These are phyloP conservation scores for Inga leiocalycina DNA, from an alignment of 306 rosid genomes.

Conservation along the genomic window DNA sequence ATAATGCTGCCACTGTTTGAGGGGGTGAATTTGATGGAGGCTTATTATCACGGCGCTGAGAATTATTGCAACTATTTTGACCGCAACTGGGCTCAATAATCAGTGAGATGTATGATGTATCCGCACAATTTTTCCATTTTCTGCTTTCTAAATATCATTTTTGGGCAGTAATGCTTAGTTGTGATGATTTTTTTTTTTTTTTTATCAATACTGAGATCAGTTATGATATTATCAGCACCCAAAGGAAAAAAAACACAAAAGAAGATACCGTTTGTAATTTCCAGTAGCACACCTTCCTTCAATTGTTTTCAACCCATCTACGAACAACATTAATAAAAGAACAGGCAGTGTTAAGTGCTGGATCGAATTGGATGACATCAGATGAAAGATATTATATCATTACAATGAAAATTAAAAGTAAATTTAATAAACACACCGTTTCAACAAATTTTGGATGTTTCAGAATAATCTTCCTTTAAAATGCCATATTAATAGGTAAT, in stretches of 20 bases:
- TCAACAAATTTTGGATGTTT: neutral
- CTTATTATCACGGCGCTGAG: neutral
- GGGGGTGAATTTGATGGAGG: neutral
- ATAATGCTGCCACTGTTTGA: neutral
- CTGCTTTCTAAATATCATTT: neutral
- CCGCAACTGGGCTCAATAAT: neutral
- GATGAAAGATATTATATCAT: neutral
- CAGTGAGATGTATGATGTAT: neutral
- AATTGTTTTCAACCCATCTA: constrained; percentile 20
- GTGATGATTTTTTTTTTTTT: neutral
- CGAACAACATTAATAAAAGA: neutral
- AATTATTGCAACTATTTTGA: neutral
- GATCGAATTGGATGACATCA: neutral
- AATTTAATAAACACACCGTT: neutral
- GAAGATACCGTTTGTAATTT: constrained; percentile 8
- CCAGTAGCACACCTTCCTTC: constrained; percentile 32
- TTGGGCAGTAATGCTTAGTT: neutral
- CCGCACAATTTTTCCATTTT: neutral
- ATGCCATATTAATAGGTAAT: neutral
- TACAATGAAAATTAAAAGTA: neutral
- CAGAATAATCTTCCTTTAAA: neutral
- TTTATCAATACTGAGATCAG: neutral
- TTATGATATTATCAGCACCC: neutral
- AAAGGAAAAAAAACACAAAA: neutral
- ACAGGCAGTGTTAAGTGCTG: neutral